These are phyloP conservation scores for Annulohypoxylon bovei DNA, from an alignment of 495 filamentous ascomycete species.

Conservation along the genomic window DNA sequence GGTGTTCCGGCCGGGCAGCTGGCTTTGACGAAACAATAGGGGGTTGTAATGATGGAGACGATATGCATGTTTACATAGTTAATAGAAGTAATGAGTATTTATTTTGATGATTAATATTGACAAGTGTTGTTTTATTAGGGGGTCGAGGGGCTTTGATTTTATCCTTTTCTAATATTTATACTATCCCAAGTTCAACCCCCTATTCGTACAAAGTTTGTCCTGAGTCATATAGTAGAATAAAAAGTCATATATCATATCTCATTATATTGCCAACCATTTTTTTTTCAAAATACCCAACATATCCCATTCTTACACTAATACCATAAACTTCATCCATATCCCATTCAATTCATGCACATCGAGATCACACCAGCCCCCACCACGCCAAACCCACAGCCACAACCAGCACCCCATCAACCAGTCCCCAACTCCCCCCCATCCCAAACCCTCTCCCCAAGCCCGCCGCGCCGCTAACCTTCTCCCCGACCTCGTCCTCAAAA, in stretches of 20 bases:
- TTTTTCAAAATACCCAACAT: neutral
- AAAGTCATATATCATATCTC: neutral
- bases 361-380: slow-evolving; percentile 17
- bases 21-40: slow-evolving; percentile 23
- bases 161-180: neutral
- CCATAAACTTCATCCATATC: neutral
- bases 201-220: neutral
- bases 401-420: neutral
- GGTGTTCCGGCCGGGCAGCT: slow-evolving; percentile 41
- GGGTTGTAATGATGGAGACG: neutral
- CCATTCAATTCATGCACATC: neutral
- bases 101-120: neutral
- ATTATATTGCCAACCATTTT: neutral
- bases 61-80: slow-evolving; percentile 17
- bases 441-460: neutral
- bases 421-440: neutral
- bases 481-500: slow-evolving; percentile 62
- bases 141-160: too few relatives aligned
- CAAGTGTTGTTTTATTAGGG: neutral
- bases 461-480: slow-evolving; percentile 23
- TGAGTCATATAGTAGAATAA: neutral
- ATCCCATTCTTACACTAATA: neutral
- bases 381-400: slow-evolving; percentile 1
- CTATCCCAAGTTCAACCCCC: neutral
- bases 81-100: slow-evolving; percentile 17